Conservation (phyloP, 345 rosid species). For the Aurinia saxatilis region DNA sequence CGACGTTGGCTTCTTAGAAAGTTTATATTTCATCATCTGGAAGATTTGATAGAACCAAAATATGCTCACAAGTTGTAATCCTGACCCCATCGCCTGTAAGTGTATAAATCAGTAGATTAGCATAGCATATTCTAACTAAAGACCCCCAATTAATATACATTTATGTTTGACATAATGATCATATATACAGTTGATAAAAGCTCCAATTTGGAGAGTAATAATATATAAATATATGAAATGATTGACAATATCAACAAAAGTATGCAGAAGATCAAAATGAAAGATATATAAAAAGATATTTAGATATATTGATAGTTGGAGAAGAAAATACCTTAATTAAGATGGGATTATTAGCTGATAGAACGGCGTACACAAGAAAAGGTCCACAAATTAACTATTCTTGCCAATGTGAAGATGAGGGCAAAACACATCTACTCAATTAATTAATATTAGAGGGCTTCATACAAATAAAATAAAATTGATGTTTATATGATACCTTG, state of each 20-base stretch:
- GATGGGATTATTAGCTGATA: conserved; percentile 27
- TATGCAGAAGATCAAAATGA: background rate
- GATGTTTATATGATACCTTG: background rate
- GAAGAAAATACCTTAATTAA: conserved; percentile 24
- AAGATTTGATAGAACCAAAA: conserved; percentile 87
- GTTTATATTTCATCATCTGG: conserved; percentile 65
- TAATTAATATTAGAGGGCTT: background rate
- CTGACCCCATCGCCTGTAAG: conserved; percentile 61
- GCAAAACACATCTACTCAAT: conserved; percentile 30
- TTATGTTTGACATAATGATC: background rate
- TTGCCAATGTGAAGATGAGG: conserved; percentile 27
- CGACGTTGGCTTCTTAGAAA: conserved; percentile 32
- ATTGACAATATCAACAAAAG: background rate
- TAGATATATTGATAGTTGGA: background rate
- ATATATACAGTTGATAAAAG: background rate
- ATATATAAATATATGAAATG: background rate
- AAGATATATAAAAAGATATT: background rate
- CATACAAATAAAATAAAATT: background rate
- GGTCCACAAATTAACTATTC: conserved; percentile 35
- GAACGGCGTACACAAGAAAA: conserved; percentile 22
- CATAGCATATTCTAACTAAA: too few relatives aligned
- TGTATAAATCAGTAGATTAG: background rate
- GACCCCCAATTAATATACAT: too few relatives aligned
- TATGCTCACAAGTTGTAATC: conserved; percentile 66
- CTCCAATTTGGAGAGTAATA: background rate